A percentile compares a stretch with the other conserved stretches of the same genome.
Evolutionary conservation across 202 grass and related monocot genomes (phyloP).

Genomic region (Schoenoplectus triqueter): DNA sequence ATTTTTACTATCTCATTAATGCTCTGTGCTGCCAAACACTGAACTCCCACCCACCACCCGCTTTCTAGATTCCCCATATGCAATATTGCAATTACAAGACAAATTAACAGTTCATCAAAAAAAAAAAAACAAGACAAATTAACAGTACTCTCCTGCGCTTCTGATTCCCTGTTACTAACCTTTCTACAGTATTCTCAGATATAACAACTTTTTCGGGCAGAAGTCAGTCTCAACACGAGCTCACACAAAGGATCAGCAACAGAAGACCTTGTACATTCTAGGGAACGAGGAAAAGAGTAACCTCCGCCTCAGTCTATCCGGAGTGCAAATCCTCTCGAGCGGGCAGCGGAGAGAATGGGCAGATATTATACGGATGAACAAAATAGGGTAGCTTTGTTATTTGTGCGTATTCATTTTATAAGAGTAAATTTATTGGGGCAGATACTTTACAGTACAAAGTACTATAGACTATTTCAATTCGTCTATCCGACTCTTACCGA

Average conservation of each 20-base stretch:
- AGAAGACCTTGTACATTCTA: not conserved
- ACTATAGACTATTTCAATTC: not conserved
- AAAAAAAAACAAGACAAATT: no score
- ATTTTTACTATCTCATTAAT: conserved; percentile 2
- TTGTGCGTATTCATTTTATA: no score
- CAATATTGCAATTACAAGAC: not conserved
- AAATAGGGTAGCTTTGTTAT: no score
- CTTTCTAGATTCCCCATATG: conserved; percentile 6
- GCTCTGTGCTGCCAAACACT: not conserved
- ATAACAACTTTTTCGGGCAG: no score
- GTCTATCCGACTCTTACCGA: not conserved
- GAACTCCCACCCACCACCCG: conserved; percentile 32
- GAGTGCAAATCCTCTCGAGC: no score
- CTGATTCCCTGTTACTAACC: not conserved
- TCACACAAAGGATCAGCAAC: not conserved
- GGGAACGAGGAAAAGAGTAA: not conserved
- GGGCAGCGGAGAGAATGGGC: no score
- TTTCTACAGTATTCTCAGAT: not conserved
- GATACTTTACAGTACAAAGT: no score
- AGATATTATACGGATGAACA: no score
- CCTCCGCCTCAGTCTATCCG: no score
- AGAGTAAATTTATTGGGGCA: no score
- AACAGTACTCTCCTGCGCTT: not conserved
- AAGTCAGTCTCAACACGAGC: not conserved
- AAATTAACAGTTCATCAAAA: not conserved